These are phyloP conservation scores for Barnettozyma vustinii DNA, from an alignment of 805 yeast genomes.

Conservation along the genomic window DNA sequence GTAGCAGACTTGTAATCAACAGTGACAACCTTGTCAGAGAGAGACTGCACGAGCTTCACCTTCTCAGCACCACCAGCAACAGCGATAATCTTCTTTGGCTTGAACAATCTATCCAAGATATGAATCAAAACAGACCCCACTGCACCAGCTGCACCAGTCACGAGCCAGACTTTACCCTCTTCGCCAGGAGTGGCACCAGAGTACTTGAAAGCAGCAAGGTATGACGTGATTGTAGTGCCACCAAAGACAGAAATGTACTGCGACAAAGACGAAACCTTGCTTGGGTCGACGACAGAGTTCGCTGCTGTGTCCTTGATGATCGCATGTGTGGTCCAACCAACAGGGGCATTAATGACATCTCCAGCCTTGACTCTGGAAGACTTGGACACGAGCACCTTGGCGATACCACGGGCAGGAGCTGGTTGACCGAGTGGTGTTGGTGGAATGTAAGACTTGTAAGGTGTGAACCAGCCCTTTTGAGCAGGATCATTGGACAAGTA, in stretches of 20 bases:
- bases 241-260: constrained; percentile 48
- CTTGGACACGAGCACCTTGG: constrained; percentile 43
- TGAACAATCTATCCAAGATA: constrained; percentile 46
- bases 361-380: constrained; percentile 37
- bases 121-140: constrained; percentile 60
- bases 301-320: constrained; percentile 24
- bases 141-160: constrained; percentile 72
- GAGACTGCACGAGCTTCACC: constrained; percentile 44
- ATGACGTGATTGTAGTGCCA: constrained; percentile 57
- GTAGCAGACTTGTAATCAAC: constrained; percentile 47
- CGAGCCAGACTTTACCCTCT: constrained; percentile 40
- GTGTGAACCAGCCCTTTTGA: constrained; percentile 50
- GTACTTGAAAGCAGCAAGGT: constrained; percentile 45
- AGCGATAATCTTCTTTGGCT: constrained; percentile 53
- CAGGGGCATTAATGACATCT: constrained; percentile 34
- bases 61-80: constrained; percentile 58
- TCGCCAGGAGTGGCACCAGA: constrained; percentile 40
- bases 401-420: constrained; percentile 47
- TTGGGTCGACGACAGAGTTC: constrained; percentile 13
- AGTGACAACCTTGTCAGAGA: constrained; percentile 47
- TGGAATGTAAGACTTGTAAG: constrained; percentile 27
- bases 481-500: constrained; percentile 60
- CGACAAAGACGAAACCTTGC: constrained; percentile 27
- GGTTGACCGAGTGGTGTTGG: constrained; percentile 36
- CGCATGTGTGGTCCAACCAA: constrained; percentile 46